A percentile compares a stretch with the other conserved stretches of the same genome.
Conservation (phyloP, 176 grass and related monocot genomes). For the Alloteropsis semialata region DNA sequence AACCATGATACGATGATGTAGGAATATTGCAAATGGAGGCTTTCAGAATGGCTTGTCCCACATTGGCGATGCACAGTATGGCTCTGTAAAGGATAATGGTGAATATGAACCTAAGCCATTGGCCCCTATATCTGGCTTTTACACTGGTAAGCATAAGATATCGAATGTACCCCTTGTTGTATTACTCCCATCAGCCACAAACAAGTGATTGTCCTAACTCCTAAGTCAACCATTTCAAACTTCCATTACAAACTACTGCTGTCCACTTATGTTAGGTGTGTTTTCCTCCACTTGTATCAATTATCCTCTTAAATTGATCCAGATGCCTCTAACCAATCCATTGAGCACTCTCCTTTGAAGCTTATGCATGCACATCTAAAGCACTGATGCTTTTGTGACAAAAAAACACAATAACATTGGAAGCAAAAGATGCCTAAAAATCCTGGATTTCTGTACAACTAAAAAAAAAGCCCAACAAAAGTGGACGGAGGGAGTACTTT, state of each 20-base stretch:
- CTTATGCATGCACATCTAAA: background rate
- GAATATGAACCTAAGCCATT: slow-evolving; percentile 46
- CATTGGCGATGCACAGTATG: slow-evolving; percentile 17
- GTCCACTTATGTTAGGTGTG: background rate
- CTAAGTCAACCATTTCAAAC: background rate
- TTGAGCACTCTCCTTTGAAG: no score
- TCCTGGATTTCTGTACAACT: background rate
- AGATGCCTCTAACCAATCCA: background rate
- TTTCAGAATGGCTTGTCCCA: slow-evolving; percentile 39
- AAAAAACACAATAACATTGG: background rate
- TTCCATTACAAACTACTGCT: background rate
- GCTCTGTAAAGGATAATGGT: slow-evolving; percentile 38
- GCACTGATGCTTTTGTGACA: background rate
- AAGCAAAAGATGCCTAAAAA: background rate
- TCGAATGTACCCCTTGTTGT: background rate
- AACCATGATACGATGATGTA: slow-evolving; percentile 37
- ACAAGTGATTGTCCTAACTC: background rate
- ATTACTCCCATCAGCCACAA: background rate
- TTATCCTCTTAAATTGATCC: background rate
- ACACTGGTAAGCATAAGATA: slow-evolving; percentile 47
- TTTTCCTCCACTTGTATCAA: background rate
- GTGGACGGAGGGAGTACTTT: background rate
- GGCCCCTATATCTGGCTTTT: slow-evolving; percentile 56
- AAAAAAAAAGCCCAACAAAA: background rate
- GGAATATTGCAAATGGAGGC: slow-evolving; percentile 45